These are phyloP conservation scores for Terana coerulea DNA, from an alignment of 768 basidiomycete genomes.

Conservation along the genomic window DNA sequence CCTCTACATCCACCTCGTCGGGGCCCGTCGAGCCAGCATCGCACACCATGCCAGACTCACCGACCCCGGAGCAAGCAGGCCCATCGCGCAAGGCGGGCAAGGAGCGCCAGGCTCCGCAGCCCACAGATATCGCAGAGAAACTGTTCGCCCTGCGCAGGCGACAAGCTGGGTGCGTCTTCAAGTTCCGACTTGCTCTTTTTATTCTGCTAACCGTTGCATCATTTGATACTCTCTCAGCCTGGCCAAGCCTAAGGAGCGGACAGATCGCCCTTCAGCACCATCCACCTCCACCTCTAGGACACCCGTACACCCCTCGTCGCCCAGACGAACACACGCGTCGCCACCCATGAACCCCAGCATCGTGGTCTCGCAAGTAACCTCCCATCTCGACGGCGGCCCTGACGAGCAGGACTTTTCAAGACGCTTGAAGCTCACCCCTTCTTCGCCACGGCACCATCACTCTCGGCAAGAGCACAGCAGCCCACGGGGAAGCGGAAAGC, in stretches of 20 bases:
- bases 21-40: slow-evolving; percentile 34
- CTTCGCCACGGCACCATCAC: slow-evolving; percentile 35
- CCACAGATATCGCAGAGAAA: slow-evolving; percentile 55
- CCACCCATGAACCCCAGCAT: slow-evolving; percentile 21
- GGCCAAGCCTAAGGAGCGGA: slow-evolving; percentile 42
- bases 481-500: slow-evolving; percentile 37
- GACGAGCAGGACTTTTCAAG: slow-evolving; percentile 75
- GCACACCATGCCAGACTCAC: slow-evolving; percentile 20
- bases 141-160: slow-evolving; percentile 66
- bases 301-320: slow-evolving; percentile 33
- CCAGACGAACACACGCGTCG: slow-evolving; percentile 21
- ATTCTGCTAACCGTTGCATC: slow-evolving; percentile 10
- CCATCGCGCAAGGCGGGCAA: slow-evolving; percentile 29
- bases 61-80: slow-evolving; percentile 13
- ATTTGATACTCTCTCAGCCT: slow-evolving; percentile 37
- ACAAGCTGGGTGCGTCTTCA: slow-evolving; percentile 51
- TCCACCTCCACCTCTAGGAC: slow-evolving; percentile 26
- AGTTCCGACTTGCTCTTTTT: background rate
- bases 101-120: slow-evolving; percentile 33
- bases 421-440: slow-evolving; percentile 59
- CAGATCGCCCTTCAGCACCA: slow-evolving; percentile 38
- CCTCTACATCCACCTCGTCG: slow-evolving; percentile 95
- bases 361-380: slow-evolving; percentile 38
- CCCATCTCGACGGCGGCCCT: slow-evolving; percentile 46
- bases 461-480: slow-evolving; percentile 20